Evolutionary conservation across 1,284 basidiomycete genomes (phyloP).

Genomic region (Sporisorium exsertum): DNA sequence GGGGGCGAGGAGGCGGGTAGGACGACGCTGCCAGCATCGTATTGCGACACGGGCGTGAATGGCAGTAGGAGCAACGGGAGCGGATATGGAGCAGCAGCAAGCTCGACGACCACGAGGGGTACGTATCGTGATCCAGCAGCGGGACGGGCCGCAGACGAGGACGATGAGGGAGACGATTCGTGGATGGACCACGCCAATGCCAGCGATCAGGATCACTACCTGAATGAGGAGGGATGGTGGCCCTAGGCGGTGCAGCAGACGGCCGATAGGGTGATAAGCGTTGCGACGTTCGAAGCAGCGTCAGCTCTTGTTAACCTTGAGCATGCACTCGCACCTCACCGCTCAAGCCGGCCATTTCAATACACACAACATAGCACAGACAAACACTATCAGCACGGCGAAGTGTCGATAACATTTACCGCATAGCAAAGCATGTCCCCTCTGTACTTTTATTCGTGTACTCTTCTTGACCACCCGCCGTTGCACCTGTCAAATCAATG

Average conservation of each 20-base stretch:
- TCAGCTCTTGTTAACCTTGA: neutral
- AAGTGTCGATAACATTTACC: neutral
- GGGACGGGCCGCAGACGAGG: slow-evolving; percentile 7
- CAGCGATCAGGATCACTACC: slow-evolving; percentile 36
- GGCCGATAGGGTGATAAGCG: neutral
- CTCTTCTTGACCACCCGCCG: too few relatives aligned
- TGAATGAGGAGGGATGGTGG: slow-evolving; percentile 52
- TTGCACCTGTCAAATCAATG: too few relatives aligned
- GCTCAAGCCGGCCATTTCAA: too few relatives aligned
- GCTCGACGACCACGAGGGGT: slow-evolving; percentile 9
- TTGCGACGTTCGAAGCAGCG: neutral
- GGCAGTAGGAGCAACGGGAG: slow-evolving; percentile 15
- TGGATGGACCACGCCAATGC: slow-evolving; percentile 38
- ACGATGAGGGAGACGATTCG: slow-evolving; percentile 27
- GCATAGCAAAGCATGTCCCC: slow-evolving; percentile 6
- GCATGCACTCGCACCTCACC: too few relatives aligned
- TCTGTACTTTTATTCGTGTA: slow-evolving; percentile 6
- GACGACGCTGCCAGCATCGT: slow-evolving; percentile 22
- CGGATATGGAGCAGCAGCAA: neutral
- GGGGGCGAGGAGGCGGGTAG: neutral
- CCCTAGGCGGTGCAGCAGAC: neutral
- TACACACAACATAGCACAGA: neutral
- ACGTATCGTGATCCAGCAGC: slow-evolving; percentile 11
- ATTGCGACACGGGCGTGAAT: slow-evolving; percentile 21
- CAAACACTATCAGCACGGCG: neutral